phyloP scores from a whole-genome alignment of 345 rosid species.

The Triadica sebifera region DNA sequence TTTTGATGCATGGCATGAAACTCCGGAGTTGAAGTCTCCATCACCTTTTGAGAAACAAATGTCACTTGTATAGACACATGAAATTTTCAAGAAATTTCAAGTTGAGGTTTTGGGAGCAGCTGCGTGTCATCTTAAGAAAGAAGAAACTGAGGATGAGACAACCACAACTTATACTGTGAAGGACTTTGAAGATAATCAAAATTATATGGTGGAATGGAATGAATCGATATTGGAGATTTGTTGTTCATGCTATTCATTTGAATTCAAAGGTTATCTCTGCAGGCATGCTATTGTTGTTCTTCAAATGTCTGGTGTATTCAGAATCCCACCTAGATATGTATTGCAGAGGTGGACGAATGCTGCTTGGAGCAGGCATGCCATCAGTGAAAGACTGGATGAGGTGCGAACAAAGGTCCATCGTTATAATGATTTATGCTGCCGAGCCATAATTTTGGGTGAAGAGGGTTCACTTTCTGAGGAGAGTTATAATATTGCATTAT shows the following conservation, averaged over 20 bases:
- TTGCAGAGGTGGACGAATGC: conserved; percentile 93
- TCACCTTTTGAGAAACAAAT: conserved; percentile 93
- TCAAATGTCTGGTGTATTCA: conserved; percentile 91
- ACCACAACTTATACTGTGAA: conserved; percentile 55
- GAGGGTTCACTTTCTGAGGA: conserved; percentile 95
- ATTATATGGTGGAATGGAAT: conserved; percentile 72
- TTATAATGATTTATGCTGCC: conserved; percentile 74
- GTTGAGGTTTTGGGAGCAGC: conserved; percentile 92
- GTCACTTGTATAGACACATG: conserved; percentile 73
- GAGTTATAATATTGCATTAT: conserved; percentile 62
- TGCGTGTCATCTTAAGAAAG: conserved; percentile 92
- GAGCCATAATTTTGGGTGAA: conserved; percentile 90
- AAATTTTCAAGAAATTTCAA: conserved; percentile 79
- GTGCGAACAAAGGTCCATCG: conserved; percentile 75
- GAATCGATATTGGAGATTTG: conserved; percentile 52
- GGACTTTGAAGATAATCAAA: conserved; percentile 76
- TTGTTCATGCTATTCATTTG: conserved; percentile 84
- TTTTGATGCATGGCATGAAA: conserved; percentile 95
- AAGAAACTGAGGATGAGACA: conserved; percentile 54
- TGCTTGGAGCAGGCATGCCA: conserved; percentile 66
- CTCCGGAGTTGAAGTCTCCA: conserved; percentile 86
- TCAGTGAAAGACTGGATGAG: conserved; percentile 60
- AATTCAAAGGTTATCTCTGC: conserved; percentile 86
- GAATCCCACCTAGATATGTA: conserved; percentile 70
- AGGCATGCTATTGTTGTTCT: conserved; percentile 85